These are phyloP conservation scores for Backusella mclennaniae DNA, from an alignment of 192 early-diverging fungal species.

Conservation along the genomic window DNA sequence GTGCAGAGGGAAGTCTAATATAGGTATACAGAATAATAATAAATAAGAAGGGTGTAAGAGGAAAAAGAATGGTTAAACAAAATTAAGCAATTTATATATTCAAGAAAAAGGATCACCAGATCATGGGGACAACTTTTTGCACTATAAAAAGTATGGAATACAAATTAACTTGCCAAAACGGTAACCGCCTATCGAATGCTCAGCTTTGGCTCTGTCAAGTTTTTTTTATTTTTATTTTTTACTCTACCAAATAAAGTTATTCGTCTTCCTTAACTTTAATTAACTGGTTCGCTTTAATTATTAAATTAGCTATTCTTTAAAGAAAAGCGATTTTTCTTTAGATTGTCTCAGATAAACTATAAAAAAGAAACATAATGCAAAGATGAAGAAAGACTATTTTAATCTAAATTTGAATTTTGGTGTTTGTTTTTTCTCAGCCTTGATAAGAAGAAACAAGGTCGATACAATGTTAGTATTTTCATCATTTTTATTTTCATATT, in stretches of 20 bases:
- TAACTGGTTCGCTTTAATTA: neutral
- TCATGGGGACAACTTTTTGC: neutral
- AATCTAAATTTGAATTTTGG: neutral
- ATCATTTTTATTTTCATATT: neutral
- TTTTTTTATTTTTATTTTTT: neutral
- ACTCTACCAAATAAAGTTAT: neutral
- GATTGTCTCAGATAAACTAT: neutral
- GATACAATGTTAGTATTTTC: neutral
- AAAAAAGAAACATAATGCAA: neutral
- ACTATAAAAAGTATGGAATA: neutral
- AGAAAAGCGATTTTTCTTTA: neutral
- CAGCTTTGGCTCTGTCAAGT: neutral
- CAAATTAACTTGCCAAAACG: neutral
- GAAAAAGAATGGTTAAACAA: neutral
- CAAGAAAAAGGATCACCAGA: constrained; percentile 4
- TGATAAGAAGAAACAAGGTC: neutral
- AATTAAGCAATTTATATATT: neutral
- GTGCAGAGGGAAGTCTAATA: neutral
- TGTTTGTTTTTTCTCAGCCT: neutral
- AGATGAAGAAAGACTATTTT: neutral
- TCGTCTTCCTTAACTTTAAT: neutral
- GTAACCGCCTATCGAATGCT: neutral
- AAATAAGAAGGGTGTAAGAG: neutral
- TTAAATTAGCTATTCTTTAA: constrained; percentile 4
- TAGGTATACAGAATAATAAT: neutral